Percentiles rank a stretch among this genome's conserved stretches.
These are phyloP conservation scores for Aphanomyces stellatus DNA, from an alignment of 352 stramenopile genomes.

Conservation along the genomic window DNA sequence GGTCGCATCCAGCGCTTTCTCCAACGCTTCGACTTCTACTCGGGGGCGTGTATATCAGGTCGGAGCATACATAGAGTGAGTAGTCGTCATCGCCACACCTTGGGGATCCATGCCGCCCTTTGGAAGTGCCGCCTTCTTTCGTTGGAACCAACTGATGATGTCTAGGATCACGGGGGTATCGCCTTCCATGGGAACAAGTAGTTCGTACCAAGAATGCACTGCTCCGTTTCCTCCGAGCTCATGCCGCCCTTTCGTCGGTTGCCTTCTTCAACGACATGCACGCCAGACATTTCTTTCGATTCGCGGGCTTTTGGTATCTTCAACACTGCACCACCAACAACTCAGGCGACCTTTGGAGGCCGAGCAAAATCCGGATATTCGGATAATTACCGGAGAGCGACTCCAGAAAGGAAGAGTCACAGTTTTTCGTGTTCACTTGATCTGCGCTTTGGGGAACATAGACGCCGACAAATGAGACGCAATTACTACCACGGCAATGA, in stretches of 20 bases:
- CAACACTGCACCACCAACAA: too few relatives aligned
- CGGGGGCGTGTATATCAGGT: background rate
- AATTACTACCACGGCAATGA: too few relatives aligned
- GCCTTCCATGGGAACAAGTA: background rate
- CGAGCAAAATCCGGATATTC: too few relatives aligned
- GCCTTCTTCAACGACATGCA: slow-evolving; percentile 60
- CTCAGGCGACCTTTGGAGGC: too few relatives aligned
- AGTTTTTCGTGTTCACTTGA: too few relatives aligned
- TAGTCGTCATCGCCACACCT: too few relatives aligned
- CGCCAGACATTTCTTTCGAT: slow-evolving; percentile 46
- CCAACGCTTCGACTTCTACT: slow-evolving; percentile 59
- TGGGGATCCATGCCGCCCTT: slow-evolving; percentile 33
- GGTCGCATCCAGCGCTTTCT: slow-evolving; percentile 47
- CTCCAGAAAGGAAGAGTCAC: too few relatives aligned
- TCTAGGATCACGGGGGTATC: slow-evolving; percentile 28
- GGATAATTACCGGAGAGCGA: too few relatives aligned
- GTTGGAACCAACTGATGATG: slow-evolving; percentile 79
- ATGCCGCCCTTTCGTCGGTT: slow-evolving; percentile 72
- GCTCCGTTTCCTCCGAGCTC: slow-evolving; percentile 64
- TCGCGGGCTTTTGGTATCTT: too few relatives aligned
- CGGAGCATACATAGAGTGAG: too few relatives aligned
- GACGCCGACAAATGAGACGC: too few relatives aligned
- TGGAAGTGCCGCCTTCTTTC: slow-evolving; percentile 53
- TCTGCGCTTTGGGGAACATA: too few relatives aligned
- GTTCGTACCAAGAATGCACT: slow-evolving; percentile 62